phyloP scores from a whole-genome alignment of 805 yeast species.

The Schizosaccharomyces octosporus region DNA sequence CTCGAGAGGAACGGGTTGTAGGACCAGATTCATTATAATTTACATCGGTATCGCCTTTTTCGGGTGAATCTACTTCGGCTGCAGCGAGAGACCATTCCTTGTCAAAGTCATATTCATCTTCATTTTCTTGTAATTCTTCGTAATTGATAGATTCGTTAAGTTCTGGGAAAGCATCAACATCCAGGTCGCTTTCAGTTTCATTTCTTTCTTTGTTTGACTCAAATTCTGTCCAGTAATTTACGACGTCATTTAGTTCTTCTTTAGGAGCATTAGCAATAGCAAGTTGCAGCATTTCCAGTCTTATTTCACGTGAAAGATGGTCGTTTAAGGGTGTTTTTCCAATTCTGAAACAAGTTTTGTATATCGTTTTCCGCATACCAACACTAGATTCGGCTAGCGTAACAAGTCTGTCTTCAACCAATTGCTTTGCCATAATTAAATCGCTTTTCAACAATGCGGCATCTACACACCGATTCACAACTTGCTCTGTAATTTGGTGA shows the following conservation, averaged over 20 bases:
- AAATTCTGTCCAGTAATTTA: background rate
- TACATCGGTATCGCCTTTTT: background rate
- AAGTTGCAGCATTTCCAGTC: background rate
- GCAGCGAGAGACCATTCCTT: background rate
- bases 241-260: background rate
- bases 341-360: background rate
- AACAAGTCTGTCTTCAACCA: background rate
- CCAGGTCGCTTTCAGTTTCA: background rate
- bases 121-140: background rate
- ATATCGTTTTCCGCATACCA: background rate
- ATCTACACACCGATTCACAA: background rate
- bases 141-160: background rate
- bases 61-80: background rate
- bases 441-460: background rate
- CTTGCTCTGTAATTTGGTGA: background rate
- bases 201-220: background rate
- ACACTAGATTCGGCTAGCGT: background rate
- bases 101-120: background rate
- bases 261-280: background rate
- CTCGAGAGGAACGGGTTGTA: background rate
- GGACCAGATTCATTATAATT: background rate
- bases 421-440: background rate
- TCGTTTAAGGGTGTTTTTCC: background rate
- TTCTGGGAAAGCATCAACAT: background rate
- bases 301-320: background rate